phyloP scores from a whole-genome alignment of 75 land plant genomes.

The Picea glauca region DNA sequence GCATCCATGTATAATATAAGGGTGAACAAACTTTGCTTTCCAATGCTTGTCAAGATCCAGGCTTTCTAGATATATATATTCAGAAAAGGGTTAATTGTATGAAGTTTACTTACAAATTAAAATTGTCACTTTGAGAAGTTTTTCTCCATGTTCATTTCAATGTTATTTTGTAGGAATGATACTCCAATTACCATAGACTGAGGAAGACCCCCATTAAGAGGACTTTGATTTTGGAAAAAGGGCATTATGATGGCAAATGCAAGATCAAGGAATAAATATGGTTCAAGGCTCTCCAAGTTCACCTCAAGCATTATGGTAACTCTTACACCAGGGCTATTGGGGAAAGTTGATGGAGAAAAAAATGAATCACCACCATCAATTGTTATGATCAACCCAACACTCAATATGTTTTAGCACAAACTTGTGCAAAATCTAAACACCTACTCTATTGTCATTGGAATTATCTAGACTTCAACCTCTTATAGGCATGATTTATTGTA shows the following conservation, averaged over 20 bases:
- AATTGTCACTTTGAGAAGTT: neutral
- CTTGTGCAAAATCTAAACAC: slow-evolving; percentile 27
- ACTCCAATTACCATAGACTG: neutral
- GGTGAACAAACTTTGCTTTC: neutral
- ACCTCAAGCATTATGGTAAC: slow-evolving; percentile 22
- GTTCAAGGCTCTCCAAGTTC: slow-evolving; percentile 15
- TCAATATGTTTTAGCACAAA: slow-evolving; percentile 23
- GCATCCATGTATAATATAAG: too few species aligned
- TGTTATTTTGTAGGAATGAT: neutral
- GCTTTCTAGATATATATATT: too few species aligned
- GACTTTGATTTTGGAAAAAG: neutral
- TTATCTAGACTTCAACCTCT: slow-evolving; percentile 24
- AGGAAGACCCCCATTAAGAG: neutral
- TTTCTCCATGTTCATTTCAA: neutral
- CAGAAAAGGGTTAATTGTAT: neutral
- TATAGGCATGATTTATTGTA: slow-evolving; percentile 12
- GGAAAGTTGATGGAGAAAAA: neutral
- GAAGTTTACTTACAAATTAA: neutral
- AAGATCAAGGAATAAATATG: slow-evolving; percentile 14
- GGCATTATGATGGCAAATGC: neutral
- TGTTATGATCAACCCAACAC: slow-evolving; percentile 15
- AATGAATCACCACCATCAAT: neutral
- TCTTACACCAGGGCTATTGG: slow-evolving; percentile 19
- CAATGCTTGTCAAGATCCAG: neutral
- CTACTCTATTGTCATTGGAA: slow-evolving; percentile 26